Percentiles rank a stretch among this genome's conserved stretches.
Evolutionary conservation across 306 rosid species (phyloP).

Genomic region (Malus fusca): DNA sequence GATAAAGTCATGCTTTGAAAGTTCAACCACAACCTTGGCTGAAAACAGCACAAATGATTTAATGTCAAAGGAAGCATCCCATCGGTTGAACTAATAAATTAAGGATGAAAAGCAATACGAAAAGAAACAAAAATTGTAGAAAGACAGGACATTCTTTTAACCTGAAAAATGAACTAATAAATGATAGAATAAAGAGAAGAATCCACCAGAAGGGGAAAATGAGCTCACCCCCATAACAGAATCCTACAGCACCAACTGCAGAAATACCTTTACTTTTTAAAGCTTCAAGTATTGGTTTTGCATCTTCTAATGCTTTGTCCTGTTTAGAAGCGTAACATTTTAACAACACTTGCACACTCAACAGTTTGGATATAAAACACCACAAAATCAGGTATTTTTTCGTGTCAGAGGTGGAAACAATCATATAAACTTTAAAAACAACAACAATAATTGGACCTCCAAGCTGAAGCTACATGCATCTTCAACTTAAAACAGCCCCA

Average conservation of each 20-base stretch:
- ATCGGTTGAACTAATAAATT: not conserved
- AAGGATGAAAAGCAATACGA: not conserved
- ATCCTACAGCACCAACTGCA: conserved; percentile 50
- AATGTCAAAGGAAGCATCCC: not conserved
- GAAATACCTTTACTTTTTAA: conserved; percentile 44
- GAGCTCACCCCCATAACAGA: conserved; percentile 65
- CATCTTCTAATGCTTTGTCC: conserved; percentile 49
- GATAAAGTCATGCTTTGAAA: conserved; percentile 28
- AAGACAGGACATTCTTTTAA: not conserved
- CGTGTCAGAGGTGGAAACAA: not conserved
- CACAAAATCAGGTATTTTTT: not conserved
- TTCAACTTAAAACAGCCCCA: not conserved
- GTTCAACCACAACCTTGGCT: conserved; percentile 36
- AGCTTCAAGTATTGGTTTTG: conserved; percentile 38
- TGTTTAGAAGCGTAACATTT: not conserved
- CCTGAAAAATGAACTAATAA: not conserved
- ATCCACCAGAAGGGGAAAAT: not conserved
- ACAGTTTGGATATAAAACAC: not conserved
- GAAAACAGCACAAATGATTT: conserved; percentile 1
- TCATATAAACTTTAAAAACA: not conserved
- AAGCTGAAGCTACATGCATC: not conserved
- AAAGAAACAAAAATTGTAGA: not conserved
- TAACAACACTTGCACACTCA: not conserved
- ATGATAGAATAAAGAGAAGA: too few relatives aligned
- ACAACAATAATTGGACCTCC: not conserved